These are phyloP conservation scores for Fusarium metavorans DNA, from an alignment of 2,329 filamentous ascomycete genomes.

Conservation along the genomic window DNA sequence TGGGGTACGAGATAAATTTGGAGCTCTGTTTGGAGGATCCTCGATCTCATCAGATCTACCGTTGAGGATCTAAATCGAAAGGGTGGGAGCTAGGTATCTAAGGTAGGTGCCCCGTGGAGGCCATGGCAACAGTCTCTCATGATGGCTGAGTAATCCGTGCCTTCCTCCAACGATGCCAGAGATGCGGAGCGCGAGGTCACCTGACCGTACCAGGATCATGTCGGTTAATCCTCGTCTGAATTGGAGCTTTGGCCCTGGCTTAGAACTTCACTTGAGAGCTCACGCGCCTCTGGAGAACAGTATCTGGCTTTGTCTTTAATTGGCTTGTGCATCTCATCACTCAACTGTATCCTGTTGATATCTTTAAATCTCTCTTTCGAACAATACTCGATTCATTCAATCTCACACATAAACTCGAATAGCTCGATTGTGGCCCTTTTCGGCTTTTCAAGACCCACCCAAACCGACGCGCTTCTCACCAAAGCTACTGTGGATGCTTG, in stretches of 20 bases:
- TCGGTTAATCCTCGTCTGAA: conserved; percentile 39
- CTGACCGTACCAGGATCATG: conserved; percentile 11
- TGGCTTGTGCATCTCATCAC: neutral
- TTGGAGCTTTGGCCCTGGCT: conserved; percentile 14
- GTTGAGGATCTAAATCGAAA: conserved; percentile 31
- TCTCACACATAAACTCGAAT: neutral
- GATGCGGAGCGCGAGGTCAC: conserved; percentile 7
- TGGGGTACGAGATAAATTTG: conserved; percentile 3
- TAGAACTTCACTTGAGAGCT: conserved; percentile 32
- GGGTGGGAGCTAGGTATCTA: neutral
- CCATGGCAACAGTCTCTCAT: neutral
- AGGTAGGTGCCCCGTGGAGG: neutral
- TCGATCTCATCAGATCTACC: conserved; percentile 34
- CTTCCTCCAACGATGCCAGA: neutral
- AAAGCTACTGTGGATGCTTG: conserved; percentile 41
- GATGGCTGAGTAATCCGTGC: conserved; percentile 25
- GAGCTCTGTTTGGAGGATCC: conserved; percentile 14
- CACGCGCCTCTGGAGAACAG: conserved; percentile 29
- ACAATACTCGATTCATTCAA: neutral
- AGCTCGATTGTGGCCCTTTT: conserved; percentile 6
- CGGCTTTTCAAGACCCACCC: conserved; percentile 22
- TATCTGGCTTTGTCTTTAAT: conserved; percentile 25
- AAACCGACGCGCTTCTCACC: conserved; percentile 37
- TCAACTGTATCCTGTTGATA: neutral
- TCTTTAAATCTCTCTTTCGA: neutral